These are phyloP conservation scores for Phytophthora constricta DNA, from an alignment of 352 stramenopile genomes.

Conservation along the genomic window DNA sequence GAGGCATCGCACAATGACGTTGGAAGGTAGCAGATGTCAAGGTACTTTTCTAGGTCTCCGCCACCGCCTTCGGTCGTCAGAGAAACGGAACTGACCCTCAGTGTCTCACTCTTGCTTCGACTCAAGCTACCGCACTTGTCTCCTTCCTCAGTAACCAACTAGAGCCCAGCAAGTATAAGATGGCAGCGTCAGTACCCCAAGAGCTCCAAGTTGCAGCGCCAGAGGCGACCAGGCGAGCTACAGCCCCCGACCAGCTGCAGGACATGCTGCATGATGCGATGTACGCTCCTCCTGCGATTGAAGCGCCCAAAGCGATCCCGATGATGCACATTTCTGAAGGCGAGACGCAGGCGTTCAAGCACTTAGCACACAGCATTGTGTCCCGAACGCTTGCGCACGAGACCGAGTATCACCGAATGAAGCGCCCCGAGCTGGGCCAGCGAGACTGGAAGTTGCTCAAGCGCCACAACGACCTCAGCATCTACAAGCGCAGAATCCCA, in stretches of 20 bases:
- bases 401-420: constrained; percentile 38
- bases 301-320: constrained; percentile 10
- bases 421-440: constrained; percentile 22
- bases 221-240: constrained; percentile 20
- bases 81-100: background rate
- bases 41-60: background rate
- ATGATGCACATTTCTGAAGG: constrained; percentile 34
- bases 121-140: constrained; percentile 7
- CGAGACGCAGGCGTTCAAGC: constrained; percentile 40
- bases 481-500: constrained; percentile 42
- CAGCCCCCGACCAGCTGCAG: constrained; percentile 27
- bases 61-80: background rate
- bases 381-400: constrained; percentile 52
- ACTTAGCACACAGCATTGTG: constrained; percentile 49
- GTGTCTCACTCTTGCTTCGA: constrained; percentile 15
- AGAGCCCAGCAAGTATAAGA: background rate
- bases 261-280: constrained; percentile 25
- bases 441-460: constrained; percentile 49
- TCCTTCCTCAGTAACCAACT: constrained; percentile 6
- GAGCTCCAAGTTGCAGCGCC: constrained; percentile 3
- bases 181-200: constrained; percentile 11
- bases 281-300: background rate
- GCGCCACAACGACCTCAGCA: constrained; percentile 42
- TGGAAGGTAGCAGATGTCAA: constrained; percentile 25
- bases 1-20: background rate